These are phyloP conservation scores for Arabidopsis arenosa DNA, from an alignment of 345 rosid genomes.

Conservation along the genomic window DNA sequence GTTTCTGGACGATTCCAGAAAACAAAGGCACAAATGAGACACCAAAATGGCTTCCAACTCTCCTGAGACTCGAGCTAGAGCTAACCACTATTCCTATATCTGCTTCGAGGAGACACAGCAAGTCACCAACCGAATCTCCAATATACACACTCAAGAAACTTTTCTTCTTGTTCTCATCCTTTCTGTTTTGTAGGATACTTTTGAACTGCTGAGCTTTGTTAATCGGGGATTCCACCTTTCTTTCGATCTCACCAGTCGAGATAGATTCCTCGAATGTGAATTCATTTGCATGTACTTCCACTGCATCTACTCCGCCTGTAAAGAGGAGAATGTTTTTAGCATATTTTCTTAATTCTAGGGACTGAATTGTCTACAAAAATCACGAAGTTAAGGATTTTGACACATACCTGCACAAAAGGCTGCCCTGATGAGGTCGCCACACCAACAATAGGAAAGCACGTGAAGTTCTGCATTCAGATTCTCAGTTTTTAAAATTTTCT, in stretches of 20 bases:
- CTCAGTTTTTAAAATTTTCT: slow-evolving; percentile 62
- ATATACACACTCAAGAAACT: slow-evolving; percentile 65
- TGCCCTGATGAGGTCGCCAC: slow-evolving; percentile 85
- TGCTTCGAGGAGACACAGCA: slow-evolving; percentile 91
- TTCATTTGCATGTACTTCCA: slow-evolving; percentile 84
- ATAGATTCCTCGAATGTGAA: slow-evolving; percentile 64
- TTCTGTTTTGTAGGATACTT: slow-evolving; percentile 49
- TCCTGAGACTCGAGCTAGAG: slow-evolving; percentile 81
- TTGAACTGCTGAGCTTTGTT: slow-evolving; percentile 75
- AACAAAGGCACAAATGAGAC: slow-evolving; percentile 84
- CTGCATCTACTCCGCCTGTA: slow-evolving; percentile 63
- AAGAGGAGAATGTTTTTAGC: neutral
- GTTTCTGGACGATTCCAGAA: slow-evolving; percentile 74
- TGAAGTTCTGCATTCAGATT: slow-evolving; percentile 63
- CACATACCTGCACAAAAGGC: slow-evolving; percentile 69
- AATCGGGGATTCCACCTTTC: slow-evolving; percentile 72
- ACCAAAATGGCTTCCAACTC: slow-evolving; percentile 79
- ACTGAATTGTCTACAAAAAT: neutral
- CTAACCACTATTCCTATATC: slow-evolving; percentile 92
- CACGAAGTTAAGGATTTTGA: neutral
- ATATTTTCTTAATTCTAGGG: slow-evolving; percentile 12
- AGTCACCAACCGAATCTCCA: slow-evolving; percentile 91
- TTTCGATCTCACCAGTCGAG: slow-evolving; percentile 78
- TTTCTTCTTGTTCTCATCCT: slow-evolving; percentile 46
- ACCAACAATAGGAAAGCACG: slow-evolving; percentile 96